A percentile compares a stretch with the other conserved stretches of the same genome.
Evolutionary conservation across 768 basidiomycete species (phyloP).

Genomic region (Boletus reticulatus): DNA sequence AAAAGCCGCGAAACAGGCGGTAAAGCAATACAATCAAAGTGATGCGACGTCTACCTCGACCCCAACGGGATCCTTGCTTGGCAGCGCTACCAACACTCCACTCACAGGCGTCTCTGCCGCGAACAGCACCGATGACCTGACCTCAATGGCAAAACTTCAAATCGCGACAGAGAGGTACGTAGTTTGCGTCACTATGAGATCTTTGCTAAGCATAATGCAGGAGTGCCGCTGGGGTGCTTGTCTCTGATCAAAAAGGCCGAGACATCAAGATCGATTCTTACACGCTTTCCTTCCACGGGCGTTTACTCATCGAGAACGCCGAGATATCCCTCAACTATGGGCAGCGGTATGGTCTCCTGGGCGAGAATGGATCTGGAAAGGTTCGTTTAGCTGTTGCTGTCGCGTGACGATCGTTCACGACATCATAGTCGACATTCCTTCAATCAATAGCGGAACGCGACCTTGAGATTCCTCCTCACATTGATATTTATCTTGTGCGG

Average conservation of each 20-base stretch:
- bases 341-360: conserved; percentile 91
- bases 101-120: conserved; percentile 80
- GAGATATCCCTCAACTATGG: conserved; percentile 85
- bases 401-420: conserved; percentile 6
- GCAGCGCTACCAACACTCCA: conserved; percentile 70
- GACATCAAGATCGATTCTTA: conserved; percentile 98
- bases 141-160: conserved; percentile 84
- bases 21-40: conserved; percentile 41
- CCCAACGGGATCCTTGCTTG: conserved; percentile 64
- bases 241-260: conserved; percentile 88
- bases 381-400: conserved; percentile 40
- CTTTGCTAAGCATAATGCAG: conserved; percentile 37
- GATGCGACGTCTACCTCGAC: conserved; percentile 52
- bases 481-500: conserved; percentile 96
- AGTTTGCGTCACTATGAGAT: no score
- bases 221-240: conserved; percentile 89
- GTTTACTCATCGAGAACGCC: conserved; percentile 66
- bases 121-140: conserved; percentile 76
- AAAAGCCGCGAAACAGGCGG: conserved; percentile 82
- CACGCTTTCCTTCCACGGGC: conserved; percentile 96
- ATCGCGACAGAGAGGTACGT: conserved; percentile 85
- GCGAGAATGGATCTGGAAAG: conserved; percentile 99
- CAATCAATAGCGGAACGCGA: conserved; percentile 95
- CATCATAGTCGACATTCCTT: conserved; percentile 83
- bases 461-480: conserved; percentile 89